Evolutionary conservation across 2,329 filamentous ascomycete genomes (phyloP).

Genomic region (Venturiaceae sp.): DNA sequence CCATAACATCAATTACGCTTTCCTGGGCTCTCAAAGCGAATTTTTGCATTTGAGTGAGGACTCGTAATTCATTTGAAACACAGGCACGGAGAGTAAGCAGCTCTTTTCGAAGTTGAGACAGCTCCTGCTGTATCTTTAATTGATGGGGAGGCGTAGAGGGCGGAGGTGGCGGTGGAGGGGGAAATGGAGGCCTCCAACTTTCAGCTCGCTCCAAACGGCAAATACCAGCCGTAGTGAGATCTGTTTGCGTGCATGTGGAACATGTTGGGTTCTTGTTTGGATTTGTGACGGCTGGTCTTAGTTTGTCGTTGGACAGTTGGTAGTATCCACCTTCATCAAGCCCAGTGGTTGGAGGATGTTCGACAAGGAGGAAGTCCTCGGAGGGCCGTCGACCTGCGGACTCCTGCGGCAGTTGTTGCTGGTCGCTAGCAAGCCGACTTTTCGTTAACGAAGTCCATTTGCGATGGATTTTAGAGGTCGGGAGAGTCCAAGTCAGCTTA

Average conservation of each 20-base stretch:
- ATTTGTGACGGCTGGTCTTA: neutral
- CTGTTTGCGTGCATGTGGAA: neutral
- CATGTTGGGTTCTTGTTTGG: neutral
- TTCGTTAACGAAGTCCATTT: conserved; percentile 5
- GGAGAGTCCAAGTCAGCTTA: conserved; percentile 1
- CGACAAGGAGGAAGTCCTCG: neutral
- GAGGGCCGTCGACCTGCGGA: neutral
- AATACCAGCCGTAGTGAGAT: neutral
- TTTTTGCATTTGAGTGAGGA: neutral
- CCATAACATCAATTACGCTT: neutral
- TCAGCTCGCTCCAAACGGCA: neutral
- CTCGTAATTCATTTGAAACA: neutral
- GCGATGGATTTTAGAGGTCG: conserved; percentile 10
- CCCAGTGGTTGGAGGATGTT: neutral
- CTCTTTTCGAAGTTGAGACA: neutral
- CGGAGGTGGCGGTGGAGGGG: neutral
- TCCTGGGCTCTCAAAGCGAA: neutral
- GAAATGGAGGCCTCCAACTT: neutral
- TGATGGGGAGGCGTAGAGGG: neutral
- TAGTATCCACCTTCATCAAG: neutral
- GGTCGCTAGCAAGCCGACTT: neutral
- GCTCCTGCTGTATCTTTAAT: neutral
- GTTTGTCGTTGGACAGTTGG: neutral
- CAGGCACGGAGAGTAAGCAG: neutral
- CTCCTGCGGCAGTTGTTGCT: neutral